Base-by-base conservation (phyloP, 1,284 basidiomycete genomes). In the Volvariella surrecta region DNA sequence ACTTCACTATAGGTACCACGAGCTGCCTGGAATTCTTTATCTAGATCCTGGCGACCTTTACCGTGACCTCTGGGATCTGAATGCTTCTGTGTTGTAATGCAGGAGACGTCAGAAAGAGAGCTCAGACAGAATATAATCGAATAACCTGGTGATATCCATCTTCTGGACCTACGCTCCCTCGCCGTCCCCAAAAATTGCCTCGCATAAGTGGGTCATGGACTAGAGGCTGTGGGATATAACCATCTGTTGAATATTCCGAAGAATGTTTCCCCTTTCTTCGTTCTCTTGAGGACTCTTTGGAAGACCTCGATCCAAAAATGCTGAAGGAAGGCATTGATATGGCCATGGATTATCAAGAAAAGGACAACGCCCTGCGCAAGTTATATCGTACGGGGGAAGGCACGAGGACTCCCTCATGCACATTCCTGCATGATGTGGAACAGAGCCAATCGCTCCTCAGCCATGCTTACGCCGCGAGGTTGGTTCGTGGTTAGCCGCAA, bases 271-370 rank as follows among this genome's bases (percentile, higher is more conserved):
- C 13, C 15, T 35, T 35, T 19, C 18, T 35, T n/a, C 34, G n/a
- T 15, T 35, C 34, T 35, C 34, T 15, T 4, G 34, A 35, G 18
- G 34, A n/a, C 15, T 6, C 6, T 35, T 35, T 35, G n/a, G 24
- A 28, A 8, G 34, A 35, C n/a, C n/a, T n/a, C n/a, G n/a, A n/a
- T 39, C 50, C 56, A 45, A 58, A 52, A 39, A 58, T 48, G 45
- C 53, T 56, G 50, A 55, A 55, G 21, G 45, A 51, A 9, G 57
- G 47, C 60, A 62, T 61, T 28, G 17, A 39, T 44, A 28, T 11
- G 30, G 17, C 30, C 41, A 45, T 18, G 28, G 42, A 28, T 11
- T 28, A 28, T 28, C 24, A 28, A 28, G 37, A 21, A 45, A 42
- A 9, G 45, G 35, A 38, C 16, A 41, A 37, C 22, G 24, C 31